Evolutionary conservation across 2,329 filamentous ascomycete species (phyloP), one percentile per base, ranked within the genome.

Genomic region (Verticillium isaacii): DNA sequence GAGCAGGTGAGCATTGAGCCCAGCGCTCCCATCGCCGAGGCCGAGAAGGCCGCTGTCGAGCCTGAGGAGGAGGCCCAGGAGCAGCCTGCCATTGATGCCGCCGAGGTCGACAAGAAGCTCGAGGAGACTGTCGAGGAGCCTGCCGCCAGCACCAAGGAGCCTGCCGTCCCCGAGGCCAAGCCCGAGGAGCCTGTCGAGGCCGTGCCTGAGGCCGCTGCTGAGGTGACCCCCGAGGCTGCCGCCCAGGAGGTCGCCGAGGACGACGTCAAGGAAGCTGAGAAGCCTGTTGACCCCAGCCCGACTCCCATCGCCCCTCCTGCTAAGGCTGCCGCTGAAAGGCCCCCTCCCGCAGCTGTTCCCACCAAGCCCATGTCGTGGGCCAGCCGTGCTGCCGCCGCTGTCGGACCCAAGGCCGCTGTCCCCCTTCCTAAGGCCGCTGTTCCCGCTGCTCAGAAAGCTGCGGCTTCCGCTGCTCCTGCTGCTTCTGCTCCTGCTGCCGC

Each of bases 311-410:
- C 85, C 77, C 70, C 72, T 17, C 72, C 77, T 60, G 82, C 86
- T 14, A 80, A 84, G 60, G 67, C 77, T 41, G 67, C 77, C 41
- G 69, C 75, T 34, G 65, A 71, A 59, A 67, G 70, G 32, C 70
- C 75, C 54, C 80, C 85, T 29, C 84, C 86, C 59, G 83, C 86
- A 56, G 81, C 80, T 62, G 72, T 74, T 64, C 77, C 82, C 23
- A 73, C 81, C 29, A 89, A 88, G 80, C 86, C 87, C 52, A 85
- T 90, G 80, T 88, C 86, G 32, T 94, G 91, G 91, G 91, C 91
- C 32, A 91, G 85, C 77, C 87, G 85, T 66, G 79, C 78, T 41
- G 84, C 86, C 36, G 88, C 87, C 57, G 83, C 87, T 60, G 78
- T 78, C 36, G 77, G 85, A 56, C 78, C 82, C 60, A 69, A 72